phyloP scores from a whole-genome alignment of 1,139 yeast species.

The Blastobotrys raffinosifermentans region DNA sequence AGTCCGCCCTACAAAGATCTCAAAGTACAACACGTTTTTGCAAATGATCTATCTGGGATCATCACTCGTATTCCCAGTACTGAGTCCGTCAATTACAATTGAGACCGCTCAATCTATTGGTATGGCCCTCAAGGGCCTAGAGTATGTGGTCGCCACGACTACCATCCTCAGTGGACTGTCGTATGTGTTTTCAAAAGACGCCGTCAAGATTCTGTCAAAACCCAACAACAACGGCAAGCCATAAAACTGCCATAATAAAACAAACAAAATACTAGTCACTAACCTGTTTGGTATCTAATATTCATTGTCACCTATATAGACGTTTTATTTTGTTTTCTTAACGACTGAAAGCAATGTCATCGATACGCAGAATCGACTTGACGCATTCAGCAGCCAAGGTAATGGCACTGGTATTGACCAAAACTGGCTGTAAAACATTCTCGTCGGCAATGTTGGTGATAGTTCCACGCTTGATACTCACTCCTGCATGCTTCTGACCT shows the following conservation, averaged over 20 bases:
- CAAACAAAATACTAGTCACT: no score
- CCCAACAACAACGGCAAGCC: no score
- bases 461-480: constrained; percentile 89
- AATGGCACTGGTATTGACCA: constrained; percentile 90
- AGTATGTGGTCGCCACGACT: constrained; percentile 62
- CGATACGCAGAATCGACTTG: constrained; percentile 90
- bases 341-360: constrained; percentile 84
- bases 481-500: constrained; percentile 93
- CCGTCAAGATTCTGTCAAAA: constrained; percentile 50
- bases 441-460: constrained; percentile 89
- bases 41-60: constrained; percentile 88
- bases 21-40: constrained; percentile 82
- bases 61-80: constrained; percentile 61
- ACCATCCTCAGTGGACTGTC: constrained; percentile 76
- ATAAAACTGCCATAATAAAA: no score
- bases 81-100: constrained; percentile 34
- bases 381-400: constrained; percentile 95
- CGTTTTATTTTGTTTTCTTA: constrained; percentile 32
- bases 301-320: neutral
- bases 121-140: constrained; percentile 34
- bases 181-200: constrained; percentile 61
- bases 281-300: neutral
- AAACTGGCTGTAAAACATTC: constrained; percentile 92
- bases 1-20: constrained; percentile 82
- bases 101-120: constrained; percentile 19